phyloP scores from a whole-genome alignment of 257 asterid genomes.

The Petunia axillaris region DNA sequence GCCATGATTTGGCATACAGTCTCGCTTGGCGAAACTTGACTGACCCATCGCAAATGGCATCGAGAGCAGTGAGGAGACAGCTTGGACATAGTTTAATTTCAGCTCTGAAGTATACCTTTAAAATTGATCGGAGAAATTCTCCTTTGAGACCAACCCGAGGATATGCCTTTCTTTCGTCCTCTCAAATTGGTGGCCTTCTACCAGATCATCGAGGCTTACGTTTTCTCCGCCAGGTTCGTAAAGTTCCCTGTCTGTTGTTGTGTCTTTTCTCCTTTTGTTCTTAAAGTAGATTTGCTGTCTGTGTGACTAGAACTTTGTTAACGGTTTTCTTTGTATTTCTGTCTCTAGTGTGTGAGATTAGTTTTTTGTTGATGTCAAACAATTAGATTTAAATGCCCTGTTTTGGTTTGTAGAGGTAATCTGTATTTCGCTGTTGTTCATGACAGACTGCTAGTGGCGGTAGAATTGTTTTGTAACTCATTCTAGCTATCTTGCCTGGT shows the following conservation, averaged over 20 bases:
- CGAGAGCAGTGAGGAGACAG: slow-evolving; percentile 87
- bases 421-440: background rate
- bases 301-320: background rate
- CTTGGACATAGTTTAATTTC: slow-evolving; percentile 89
- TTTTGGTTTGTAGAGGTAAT: background rate
- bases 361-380: background rate
- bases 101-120: slow-evolving; percentile 74
- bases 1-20: slow-evolving; percentile 77
- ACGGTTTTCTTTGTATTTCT: background rate
- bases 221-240: slow-evolving; percentile 82
- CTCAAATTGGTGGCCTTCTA: slow-evolving; percentile 82
- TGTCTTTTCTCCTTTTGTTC: background rate
- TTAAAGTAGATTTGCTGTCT: background rate
- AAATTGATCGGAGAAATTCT: slow-evolving; percentile 77
- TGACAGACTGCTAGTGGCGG: background rate
- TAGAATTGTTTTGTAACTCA: background rate
- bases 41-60: slow-evolving; percentile 91
- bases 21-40: slow-evolving; percentile 85
- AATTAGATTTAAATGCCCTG: background rate
- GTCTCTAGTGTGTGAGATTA: background rate
- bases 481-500: background rate
- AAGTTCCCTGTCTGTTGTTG: slow-evolving; percentile 16
- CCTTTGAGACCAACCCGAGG: slow-evolving; percentile 88
- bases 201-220: slow-evolving; percentile 85
- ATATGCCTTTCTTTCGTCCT: slow-evolving; percentile 76